These are phyloP conservation scores for Bacterosira constricta DNA, from an alignment of 108 stramenopile genomes.

Conservation along the genomic window DNA sequence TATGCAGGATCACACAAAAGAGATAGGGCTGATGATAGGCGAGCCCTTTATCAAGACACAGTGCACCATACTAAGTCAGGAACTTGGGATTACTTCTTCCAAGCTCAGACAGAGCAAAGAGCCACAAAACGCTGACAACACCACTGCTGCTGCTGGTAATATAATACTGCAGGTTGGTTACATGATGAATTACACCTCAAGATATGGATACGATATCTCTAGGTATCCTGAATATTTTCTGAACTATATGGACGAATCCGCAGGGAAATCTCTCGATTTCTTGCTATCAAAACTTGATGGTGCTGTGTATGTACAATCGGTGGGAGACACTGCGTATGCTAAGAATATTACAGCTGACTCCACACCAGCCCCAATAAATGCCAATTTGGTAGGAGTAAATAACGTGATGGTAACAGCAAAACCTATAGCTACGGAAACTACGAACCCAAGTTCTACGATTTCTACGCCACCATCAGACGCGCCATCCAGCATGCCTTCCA, in stretches of 20 bases:
- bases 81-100: too few species aligned
- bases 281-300: neutral
- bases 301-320: neutral
- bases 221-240: conserved; percentile 22
- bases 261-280: neutral
- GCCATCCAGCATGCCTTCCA: too few species aligned
- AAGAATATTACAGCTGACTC: too few species aligned
- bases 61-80: neutral
- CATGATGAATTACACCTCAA: conserved; percentile 14
- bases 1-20: neutral
- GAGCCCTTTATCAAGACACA: neutral
- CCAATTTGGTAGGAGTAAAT: too few species aligned
- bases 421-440: neutral
- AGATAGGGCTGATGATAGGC: neutral
- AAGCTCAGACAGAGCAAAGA: too few species aligned
- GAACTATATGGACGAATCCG: neutral
- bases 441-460: neutral
- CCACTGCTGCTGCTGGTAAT: neutral
- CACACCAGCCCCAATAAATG: too few species aligned
- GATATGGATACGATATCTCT: conserved; percentile 13
- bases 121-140: neutral
- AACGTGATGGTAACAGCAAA: too few species aligned
- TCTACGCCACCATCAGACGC: neutral
- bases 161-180: conserved; percentile 11
- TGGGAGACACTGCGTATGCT: too few species aligned